A percentile compares a stretch with the other conserved stretches of the same genome.
These are phyloP conservation scores for Trypanosoma lewisi DNA, from an alignment of 208 protist genomes.

Conservation along the genomic window DNA sequence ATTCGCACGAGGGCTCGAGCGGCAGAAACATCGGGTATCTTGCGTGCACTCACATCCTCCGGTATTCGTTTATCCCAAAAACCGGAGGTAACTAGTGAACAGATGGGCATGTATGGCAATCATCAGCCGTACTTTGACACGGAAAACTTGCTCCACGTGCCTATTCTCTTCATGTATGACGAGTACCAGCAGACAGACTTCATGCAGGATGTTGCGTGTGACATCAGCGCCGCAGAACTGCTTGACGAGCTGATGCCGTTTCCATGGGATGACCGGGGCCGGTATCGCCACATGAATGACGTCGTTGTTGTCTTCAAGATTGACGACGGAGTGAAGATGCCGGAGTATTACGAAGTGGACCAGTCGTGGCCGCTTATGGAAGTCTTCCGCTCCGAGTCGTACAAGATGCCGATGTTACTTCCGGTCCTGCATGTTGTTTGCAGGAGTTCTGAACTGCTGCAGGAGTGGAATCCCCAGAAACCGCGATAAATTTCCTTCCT, in stretches of 20 bases:
- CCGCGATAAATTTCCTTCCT: neutral
- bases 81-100: slow-evolving; percentile 77
- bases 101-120: slow-evolving; percentile 81
- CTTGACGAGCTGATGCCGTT: slow-evolving; percentile 84
- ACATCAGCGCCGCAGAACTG: slow-evolving; percentile 57
- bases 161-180: slow-evolving; percentile 94
- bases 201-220: slow-evolving; percentile 86
- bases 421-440: slow-evolving; percentile 77
- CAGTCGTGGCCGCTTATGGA: slow-evolving; percentile 67
- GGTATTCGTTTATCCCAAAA: slow-evolving; percentile 57
- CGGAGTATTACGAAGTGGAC: slow-evolving; percentile 72
- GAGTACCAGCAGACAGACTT: slow-evolving; percentile 92
- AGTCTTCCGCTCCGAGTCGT: slow-evolving; percentile 75
- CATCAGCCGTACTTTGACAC: slow-evolving; percentile 77
- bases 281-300: slow-evolving; percentile 52
- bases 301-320: slow-evolving; percentile 84
- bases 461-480: slow-evolving; percentile 40
- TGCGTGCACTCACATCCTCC: slow-evolving; percentile 54
- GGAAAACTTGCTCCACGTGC: slow-evolving; percentile 75
- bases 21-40: slow-evolving; percentile 59
- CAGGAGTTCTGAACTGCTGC: slow-evolving; percentile 58
- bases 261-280: slow-evolving; percentile 74
- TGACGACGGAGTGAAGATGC: slow-evolving; percentile 79
- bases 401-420: slow-evolving; percentile 71
- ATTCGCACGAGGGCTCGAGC: slow-evolving; percentile 39